Evolutionary conservation across 768 basidiomycete genomes (phyloP), one percentile per base, ranked within the genome.

Genomic region (Trichaptum fuscoviolaceum): DNA sequence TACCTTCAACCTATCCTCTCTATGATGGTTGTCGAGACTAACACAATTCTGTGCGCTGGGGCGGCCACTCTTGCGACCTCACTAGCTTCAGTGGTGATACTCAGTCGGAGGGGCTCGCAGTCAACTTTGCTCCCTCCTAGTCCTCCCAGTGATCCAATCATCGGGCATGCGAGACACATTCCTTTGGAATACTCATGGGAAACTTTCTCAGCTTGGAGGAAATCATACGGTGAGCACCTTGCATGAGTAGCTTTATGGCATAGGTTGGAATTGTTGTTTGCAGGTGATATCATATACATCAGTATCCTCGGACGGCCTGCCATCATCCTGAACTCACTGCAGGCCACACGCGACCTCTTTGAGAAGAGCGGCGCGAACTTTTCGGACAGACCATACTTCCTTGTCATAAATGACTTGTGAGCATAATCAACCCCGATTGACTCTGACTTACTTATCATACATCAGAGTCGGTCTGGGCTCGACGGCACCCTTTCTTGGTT

Each of bases 261-360:
- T 60, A 36, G 58, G 7, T 20, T 7, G 3, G 59, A 61, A 1
- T 61, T 15, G 7, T 18, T 15, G 3, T 18, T 61, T 12, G 15
- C 23, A 78, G 78, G 78, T 42, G 75, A 76, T 25, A 65, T 79
- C 27, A 70, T 78, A 23, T 75, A 73, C 66, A 69, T 74, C 34
- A 69, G 64, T 9, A 58, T 79, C 26, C 73, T 79, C 63, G 67
- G 69, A n/a, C 70, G 71, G 23, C 69, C 75, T 6, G 67, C 75
- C 52, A 36, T 79, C 12, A 69, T 79, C 8, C 62, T 79, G 35
- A 78, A 76, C 67, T 74, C 78, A 1, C 58, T 71, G n/a, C 62
- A 69, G 34, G 74, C 72, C n/a, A 77, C 77, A 26, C 69, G 66
- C 15, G 78, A 79, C 35, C 72, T 79, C 20, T 66, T 79, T 64